These are phyloP conservation scores for Candida chauliodis DNA, from an alignment of 805 yeast genomes.

Conservation along the genomic window DNA sequence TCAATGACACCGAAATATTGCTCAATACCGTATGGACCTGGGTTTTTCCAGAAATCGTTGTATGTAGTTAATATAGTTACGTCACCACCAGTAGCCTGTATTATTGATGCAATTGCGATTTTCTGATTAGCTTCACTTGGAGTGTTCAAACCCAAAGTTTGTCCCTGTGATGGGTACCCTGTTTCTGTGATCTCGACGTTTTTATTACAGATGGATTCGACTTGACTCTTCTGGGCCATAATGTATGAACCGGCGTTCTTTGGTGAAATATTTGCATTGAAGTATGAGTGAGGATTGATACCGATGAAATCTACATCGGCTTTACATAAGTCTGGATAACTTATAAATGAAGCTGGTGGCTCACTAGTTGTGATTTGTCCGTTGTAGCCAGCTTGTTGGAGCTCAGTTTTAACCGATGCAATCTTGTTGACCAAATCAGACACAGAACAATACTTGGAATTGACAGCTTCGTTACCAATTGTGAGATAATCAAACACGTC, in stretches of 20 bases:
- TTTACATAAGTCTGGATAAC: slow-evolving; percentile 63
- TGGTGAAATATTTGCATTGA: slow-evolving; percentile 62
- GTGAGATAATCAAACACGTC: slow-evolving; percentile 71
- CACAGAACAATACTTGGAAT: slow-evolving; percentile 57
- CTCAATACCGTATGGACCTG: slow-evolving; percentile 83
- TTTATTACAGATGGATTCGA: slow-evolving; percentile 54
- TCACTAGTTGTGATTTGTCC: slow-evolving; percentile 84
- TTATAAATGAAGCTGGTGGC: slow-evolving; percentile 73
- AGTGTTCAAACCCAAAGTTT: slow-evolving; percentile 64
- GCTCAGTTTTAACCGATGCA: slow-evolving; percentile 53
- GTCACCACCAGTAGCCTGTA: slow-evolving; percentile 54
- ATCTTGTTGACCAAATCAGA: slow-evolving; percentile 64
- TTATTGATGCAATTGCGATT: slow-evolving; percentile 61
- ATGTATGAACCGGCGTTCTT: slow-evolving; percentile 69
- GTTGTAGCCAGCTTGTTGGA: slow-evolving; percentile 66
- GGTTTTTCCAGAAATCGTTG: slow-evolving; percentile 81
- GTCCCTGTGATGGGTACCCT: slow-evolving; percentile 82
- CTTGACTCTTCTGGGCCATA: slow-evolving; percentile 55
- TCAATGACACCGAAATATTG: slow-evolving; percentile 75
- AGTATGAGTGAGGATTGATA: slow-evolving; percentile 83
- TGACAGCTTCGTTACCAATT: slow-evolving; percentile 86
- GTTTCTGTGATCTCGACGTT: slow-evolving; percentile 73
- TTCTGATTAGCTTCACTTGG: slow-evolving; percentile 71
- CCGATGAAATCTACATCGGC: slow-evolving; percentile 80
- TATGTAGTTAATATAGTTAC: slow-evolving; percentile 75